Conservation (phyloP, 768 basidiomycete genomes). For the Mycena epipterygia region DNA sequence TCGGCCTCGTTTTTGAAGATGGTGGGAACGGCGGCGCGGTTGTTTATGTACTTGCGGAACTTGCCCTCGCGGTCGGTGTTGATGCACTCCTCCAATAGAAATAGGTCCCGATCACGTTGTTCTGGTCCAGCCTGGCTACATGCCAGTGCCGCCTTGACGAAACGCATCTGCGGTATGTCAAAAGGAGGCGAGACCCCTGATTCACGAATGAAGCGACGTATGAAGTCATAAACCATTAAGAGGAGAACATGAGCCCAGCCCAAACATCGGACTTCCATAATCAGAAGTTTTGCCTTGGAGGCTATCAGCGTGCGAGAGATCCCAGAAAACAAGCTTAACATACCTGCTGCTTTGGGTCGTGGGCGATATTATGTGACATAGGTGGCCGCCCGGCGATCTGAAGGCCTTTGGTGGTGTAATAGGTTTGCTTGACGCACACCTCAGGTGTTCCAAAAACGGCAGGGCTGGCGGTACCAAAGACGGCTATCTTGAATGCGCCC, state of each 20-base stretch:
- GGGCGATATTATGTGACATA: background rate
- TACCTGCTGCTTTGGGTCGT: background rate
- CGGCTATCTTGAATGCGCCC: conserved; percentile 12
- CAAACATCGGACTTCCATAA: conserved; percentile 13
- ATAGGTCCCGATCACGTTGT: conserved; percentile 1
- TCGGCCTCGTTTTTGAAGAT: conserved; percentile 3
- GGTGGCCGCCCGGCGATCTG: background rate
- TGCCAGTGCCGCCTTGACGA: background rate
- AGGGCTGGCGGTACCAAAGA: background rate
- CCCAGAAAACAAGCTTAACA: background rate
- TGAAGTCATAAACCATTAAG: background rate
- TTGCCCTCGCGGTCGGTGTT: conserved; percentile 9
- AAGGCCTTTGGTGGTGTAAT: background rate
- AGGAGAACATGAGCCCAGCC: background rate
- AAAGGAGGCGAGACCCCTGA: background rate
- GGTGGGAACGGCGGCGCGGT: conserved; percentile 29
- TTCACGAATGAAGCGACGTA: background rate
- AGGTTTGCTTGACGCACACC: conserved; percentile 5
- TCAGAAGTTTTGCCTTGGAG: background rate
- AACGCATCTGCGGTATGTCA: background rate
- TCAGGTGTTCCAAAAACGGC: background rate
- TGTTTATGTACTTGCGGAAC: conserved; percentile 45
- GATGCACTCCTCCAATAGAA: conserved; percentile 34
- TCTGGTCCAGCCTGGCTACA: background rate
- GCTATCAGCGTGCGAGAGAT: background rate